phyloP scores from a whole-genome alignment of 2,329 filamentous ascomycete species.

The Claviceps quebecensis region DNA sequence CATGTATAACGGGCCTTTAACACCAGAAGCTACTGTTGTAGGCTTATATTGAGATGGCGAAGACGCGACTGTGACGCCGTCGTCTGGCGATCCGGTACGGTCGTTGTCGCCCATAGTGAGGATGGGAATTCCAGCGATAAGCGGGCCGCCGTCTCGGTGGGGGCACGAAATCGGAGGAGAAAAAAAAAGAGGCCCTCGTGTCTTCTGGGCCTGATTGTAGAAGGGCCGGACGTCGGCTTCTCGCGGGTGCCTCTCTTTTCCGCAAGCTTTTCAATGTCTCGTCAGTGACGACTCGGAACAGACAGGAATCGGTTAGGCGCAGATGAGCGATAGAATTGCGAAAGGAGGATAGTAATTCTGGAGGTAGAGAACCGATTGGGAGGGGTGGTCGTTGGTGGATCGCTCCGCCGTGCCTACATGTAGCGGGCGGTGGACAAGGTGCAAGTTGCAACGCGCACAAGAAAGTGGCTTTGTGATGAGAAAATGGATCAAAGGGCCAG shows the following conservation, averaged over 20 bases:
- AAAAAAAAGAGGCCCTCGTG: neutral
- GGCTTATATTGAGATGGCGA: constrained; percentile 17
- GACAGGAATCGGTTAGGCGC: neutral
- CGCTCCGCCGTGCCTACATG: constrained; percentile 1
- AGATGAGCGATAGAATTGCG: constrained; percentile 3
- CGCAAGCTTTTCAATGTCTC: neutral
- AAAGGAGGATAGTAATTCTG: neutral
- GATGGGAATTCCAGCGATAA: neutral
- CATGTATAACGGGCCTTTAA: constrained; percentile 40
- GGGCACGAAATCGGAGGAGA: neutral
- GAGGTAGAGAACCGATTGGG: neutral
- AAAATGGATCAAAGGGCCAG: neutral
- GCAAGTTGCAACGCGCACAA: neutral
- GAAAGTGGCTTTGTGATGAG: neutral
- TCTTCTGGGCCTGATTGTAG: neutral
- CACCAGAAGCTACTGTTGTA: constrained; percentile 6
- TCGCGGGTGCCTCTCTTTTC: neutral
- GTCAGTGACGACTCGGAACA: neutral
- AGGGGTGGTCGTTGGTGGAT: constrained; percentile 4
- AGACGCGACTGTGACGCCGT: constrained; percentile 10
- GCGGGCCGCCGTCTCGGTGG: constrained; percentile 2
- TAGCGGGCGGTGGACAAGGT: constrained; percentile 3
- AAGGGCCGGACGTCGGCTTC: neutral
- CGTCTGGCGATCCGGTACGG: constrained; percentile 5
- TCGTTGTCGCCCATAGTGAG: constrained; percentile 4